Conservation (phyloP, 148 eudicot genomes). For the Heliosperma pusillum region DNA sequence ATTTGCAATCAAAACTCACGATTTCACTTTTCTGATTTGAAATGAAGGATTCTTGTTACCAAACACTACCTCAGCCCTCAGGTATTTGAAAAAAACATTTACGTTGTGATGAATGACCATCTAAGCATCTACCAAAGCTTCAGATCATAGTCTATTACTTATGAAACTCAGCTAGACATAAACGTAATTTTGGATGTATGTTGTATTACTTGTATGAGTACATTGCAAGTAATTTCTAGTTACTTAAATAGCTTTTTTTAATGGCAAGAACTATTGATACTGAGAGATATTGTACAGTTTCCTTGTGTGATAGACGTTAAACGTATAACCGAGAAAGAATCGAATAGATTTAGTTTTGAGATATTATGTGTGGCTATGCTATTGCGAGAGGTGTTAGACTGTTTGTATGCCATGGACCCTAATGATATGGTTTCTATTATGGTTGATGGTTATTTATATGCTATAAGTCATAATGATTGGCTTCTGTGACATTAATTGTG, state of each 20-base stretch:
- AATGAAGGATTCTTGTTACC: no score
- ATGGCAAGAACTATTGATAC: neutral
- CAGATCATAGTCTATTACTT: no score
- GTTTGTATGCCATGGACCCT: neutral
- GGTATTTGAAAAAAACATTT: no score
- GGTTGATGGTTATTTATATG: neutral
- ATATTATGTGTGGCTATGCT: neutral
- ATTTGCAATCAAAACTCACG: no score
- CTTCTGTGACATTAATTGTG: neutral
- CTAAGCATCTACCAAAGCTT: neutral
- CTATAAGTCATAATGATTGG: neutral
- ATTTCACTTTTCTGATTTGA: no score
- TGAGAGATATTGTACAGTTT: neutral
- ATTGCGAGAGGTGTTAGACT: neutral
- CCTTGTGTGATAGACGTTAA: neutral
- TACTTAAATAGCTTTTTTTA: neutral
- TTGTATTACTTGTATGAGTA: neutral
- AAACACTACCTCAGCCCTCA: no score
- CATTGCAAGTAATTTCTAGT: neutral
- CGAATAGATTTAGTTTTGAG: neutral
- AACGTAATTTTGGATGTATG: neutral
- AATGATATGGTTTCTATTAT: neutral
- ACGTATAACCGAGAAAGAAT: neutral
- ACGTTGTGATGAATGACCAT: neutral
- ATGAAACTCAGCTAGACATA: neutral